Evolutionary conservation across 179 eudicot genomes (phyloP).

Genomic region (Dionaea muscipula): DNA sequence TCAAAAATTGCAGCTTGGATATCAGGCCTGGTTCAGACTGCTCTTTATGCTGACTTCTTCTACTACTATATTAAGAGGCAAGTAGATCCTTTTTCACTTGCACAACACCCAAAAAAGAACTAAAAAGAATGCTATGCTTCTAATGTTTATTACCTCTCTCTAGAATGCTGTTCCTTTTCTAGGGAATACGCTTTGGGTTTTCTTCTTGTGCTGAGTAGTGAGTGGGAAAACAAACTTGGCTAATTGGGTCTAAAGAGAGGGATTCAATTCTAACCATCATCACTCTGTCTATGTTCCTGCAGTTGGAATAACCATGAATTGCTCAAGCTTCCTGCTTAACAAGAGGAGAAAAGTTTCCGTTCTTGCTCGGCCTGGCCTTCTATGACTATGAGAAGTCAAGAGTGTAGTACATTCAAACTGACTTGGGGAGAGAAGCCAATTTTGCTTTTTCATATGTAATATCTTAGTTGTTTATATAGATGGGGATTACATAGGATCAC

Average conservation of each 20-base stretch:
- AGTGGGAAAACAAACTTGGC: neutral
- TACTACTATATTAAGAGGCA: constrained; percentile 49
- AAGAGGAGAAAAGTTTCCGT: no score
- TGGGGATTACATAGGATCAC: no score
- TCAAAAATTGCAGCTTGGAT: constrained; percentile 33
- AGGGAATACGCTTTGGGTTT: neutral
- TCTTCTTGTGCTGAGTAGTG: neutral
- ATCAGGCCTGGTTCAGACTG: constrained; percentile 51
- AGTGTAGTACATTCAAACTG: no score
- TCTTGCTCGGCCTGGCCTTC: no score
- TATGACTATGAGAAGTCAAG: no score
- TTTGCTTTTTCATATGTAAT: no score
- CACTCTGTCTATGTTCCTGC: constrained; percentile 5
- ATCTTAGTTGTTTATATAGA: no score
- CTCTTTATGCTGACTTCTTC: constrained; percentile 48
- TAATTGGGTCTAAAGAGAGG: neutral
- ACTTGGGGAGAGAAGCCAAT: no score
- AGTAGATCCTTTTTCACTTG: neutral
- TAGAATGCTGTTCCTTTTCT: no score
- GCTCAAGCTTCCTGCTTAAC: constrained; percentile 33
- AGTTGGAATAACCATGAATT: constrained; percentile 34
- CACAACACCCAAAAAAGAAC: neutral
- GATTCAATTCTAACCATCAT: neutral
- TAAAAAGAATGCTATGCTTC: no score
- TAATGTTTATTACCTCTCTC: neutral